Percentiles rank a stretch among this genome's conserved stretches.
phyloP scores from a whole-genome alignment of 805 yeast genomes.

The Metschnikowia kunwiensis region DNA sequence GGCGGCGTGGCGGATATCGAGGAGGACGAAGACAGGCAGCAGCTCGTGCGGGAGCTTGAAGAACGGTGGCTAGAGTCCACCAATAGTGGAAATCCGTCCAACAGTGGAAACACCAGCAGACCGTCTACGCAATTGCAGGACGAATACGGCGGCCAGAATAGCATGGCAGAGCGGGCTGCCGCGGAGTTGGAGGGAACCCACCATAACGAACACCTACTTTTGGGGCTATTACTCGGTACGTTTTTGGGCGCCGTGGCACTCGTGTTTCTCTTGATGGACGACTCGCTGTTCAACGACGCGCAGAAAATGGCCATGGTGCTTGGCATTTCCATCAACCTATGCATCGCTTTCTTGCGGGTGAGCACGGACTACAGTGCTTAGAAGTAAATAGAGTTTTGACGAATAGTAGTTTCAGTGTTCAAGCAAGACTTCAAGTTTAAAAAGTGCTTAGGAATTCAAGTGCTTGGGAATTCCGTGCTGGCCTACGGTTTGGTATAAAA shows the following conservation, averaged over 20 bases:
- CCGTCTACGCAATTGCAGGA: neutral
- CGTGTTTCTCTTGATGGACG: conserved; percentile 58
- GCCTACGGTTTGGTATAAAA: neutral
- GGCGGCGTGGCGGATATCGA: conserved; percentile 36
- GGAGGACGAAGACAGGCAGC: conserved; percentile 40
- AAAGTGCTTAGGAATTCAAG: too few species aligned
- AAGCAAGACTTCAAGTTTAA: too few species aligned
- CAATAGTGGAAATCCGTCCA: conserved; percentile 38
- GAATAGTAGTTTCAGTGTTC: neutral
- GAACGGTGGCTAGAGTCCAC: conserved; percentile 88
- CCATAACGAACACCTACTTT: conserved; percentile 59
- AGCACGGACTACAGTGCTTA: conserved; percentile 12
- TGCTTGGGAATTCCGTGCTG: too few species aligned
- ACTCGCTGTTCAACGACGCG: conserved; percentile 57
- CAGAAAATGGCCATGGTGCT: conserved; percentile 67
- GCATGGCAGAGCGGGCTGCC: conserved; percentile 18
- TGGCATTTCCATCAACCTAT: conserved; percentile 66
- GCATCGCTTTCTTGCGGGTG: conserved; percentile 58
- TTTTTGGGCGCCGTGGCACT: conserved; percentile 67
- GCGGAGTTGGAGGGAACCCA: conserved; percentile 31
- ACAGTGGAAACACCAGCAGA: neutral
- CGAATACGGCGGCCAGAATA: conserved; percentile 2
- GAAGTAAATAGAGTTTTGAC: neutral
- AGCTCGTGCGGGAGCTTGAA: conserved; percentile 59
- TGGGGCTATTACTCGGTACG: conserved; percentile 73